Evolutionary conservation across 768 basidiomycete species (phyloP), one percentile per base, ranked within the genome.

Genomic region (Leccinum subtestaceum): DNA sequence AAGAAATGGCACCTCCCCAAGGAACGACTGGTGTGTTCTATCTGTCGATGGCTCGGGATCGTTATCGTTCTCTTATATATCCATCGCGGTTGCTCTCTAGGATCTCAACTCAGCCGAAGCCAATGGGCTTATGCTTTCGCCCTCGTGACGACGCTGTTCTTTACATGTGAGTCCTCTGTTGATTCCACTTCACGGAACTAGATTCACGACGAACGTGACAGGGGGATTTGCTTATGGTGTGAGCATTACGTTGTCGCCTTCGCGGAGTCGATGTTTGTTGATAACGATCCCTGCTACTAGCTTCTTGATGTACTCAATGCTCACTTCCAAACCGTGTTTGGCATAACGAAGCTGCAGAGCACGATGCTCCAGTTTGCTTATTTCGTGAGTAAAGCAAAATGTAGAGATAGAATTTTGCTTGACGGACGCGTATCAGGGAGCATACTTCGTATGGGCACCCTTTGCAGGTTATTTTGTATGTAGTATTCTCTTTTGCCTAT

Each of bases 341-440:
- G 77, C 11, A 87, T 92, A 68, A 74, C 77, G 40, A 88, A 86
- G 70, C 77, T 86, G 27, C 83, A 89, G 72, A 89, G 87, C 55
- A 88, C 89, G 6, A 77, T 89, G 61, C 78, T 92, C 57, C 89
- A 91, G 63, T 76, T 89, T 23, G 87, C 88, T 5, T 90, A 89
- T 67, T 88, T 87, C 65, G 80, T 82, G 59, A 63, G 79, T 63
- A 38, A 50, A 23, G n/a, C n/a, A 52, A 38, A 23, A 7, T 40
- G 15, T 3, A 3, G 2, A 27, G 5, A 21, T 19, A 2, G 0
- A 27, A 17, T 31, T 21, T 40, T 13, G 7, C 53, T 36, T 17
- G 38, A 55, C 50, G 7, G 27, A 12, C 7, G 34, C 5, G 17
- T 45, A 5, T 45, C 51, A 80, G 81, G 85, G 86, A 15, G 86